Base-by-base conservation (phyloP, 2,329 filamentous ascomycete genomes). In the Fusarium ramigenum region DNA sequence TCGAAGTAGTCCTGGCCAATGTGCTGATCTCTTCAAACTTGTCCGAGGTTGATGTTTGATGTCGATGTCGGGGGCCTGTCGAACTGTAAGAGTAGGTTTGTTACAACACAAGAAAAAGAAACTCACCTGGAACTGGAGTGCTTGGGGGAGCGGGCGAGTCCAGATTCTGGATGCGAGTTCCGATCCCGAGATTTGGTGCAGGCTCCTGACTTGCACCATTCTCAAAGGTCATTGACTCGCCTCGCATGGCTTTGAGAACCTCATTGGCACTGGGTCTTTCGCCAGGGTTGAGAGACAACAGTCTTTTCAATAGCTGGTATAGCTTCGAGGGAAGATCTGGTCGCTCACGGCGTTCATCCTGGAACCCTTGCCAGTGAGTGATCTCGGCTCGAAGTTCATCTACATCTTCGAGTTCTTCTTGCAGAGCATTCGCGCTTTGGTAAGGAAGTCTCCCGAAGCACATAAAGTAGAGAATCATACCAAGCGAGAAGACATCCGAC, bases 381-480 rank as follows among this genome's bases (percentile, higher is more conserved):
- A 99, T 98, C 81, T 99, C 96, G 7, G 88, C 92, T 46, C 95
- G 90, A 36, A 99, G 87, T 73, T 91, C 86, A 75, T 98, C 95
- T 9, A 98, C 87, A 74, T 98, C 95, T 80, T 99, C 96, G 62
- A 94, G 91, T 79, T 98, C 96, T 81, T 98, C 96, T 67, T 97
- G 90, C 28, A 97, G 87, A 7, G 92, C 88, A 79, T 98, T 96
- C 59, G 95, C 94, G 75, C 92, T 93, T 30, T 84, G 87, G 79
- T 98, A 99, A 0, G 96, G 96, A 16, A 99, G 87, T 52, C 92
- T 89, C 4, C 93, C 94, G 80, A 99, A 99, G 80, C 96, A 99
- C 87, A 99, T 93, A 79, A 99, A 99, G 81, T 98, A 97, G 7
- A 99, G 87, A 63, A 98, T 98, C 96, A 99, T 98, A 54, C 96